These are phyloP conservation scores for Alternaria metachromatica DNA, from an alignment of 2,329 filamentous ascomycete genomes.

Conservation along the genomic window DNA sequence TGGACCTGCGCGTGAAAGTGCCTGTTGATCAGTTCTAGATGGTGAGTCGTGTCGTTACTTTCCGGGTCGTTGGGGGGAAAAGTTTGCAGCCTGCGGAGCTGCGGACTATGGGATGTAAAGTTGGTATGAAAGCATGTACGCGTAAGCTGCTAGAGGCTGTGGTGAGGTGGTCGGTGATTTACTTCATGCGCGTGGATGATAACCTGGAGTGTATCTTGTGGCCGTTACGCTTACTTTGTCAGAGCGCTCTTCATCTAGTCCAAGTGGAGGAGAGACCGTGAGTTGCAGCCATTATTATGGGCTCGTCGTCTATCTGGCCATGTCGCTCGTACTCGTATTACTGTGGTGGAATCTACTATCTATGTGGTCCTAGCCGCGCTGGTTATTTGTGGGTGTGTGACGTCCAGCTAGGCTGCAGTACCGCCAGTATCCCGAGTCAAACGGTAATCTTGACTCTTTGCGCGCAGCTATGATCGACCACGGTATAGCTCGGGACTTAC, in stretches of 20 bases:
- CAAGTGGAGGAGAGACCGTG: neutral
- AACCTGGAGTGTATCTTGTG: neutral
- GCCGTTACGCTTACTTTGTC: neutral
- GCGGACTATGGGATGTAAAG: neutral
- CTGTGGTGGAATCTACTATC: neutral
- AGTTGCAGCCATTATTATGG: neutral
- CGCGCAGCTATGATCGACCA: neutral
- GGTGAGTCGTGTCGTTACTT: neutral
- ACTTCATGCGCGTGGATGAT: neutral
- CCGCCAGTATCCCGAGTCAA: neutral
- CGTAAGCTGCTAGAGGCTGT: neutral
- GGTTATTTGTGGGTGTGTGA: neutral
- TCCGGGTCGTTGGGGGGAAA: neutral
- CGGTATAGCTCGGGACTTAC: neutral
- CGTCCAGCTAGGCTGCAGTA: neutral
- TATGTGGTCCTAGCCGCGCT: neutral
- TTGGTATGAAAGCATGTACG: neutral
- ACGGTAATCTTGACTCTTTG: neutral
- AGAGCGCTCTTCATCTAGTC: neutral
- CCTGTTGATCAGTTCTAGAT: neutral
- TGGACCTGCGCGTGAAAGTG: neutral
- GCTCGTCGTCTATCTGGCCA: neutral
- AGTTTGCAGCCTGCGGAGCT: neutral
- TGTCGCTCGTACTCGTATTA: neutral
- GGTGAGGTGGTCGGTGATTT: neutral